These are phyloP conservation scores for Mycogone perniciosa DNA, from an alignment of 2,329 filamentous ascomycete species.

Conservation along the genomic window DNA sequence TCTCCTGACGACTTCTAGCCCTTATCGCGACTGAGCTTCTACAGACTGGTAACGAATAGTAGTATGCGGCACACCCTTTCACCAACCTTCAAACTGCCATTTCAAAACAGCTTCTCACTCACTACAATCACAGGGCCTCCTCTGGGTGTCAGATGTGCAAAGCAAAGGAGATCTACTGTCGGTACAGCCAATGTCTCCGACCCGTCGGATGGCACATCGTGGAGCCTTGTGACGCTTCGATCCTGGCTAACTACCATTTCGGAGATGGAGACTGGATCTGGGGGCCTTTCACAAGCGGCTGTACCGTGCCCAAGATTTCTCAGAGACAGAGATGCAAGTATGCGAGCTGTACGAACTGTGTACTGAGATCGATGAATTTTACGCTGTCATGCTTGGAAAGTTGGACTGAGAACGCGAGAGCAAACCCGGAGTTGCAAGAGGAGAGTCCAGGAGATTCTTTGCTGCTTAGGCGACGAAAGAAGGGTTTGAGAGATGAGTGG, in stretches of 20 bases:
- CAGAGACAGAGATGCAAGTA: slow-evolving; percentile 4
- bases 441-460: not conserved
- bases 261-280: slow-evolving; percentile 1
- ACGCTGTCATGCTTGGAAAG: not conserved
- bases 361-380: not conserved
- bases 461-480: slow-evolving; percentile 6
- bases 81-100: not conserved
- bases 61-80: not conserved
- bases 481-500: not conserved
- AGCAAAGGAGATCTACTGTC: slow-evolving; percentile 10
- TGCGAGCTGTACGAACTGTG: not conserved
- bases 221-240: slow-evolving; percentile 4
- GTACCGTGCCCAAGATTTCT: slow-evolving; percentile 2
- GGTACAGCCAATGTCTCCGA: slow-evolving; percentile 1
- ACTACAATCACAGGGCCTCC: not conserved
- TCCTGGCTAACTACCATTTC: not conserved
- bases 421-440: not conserved
- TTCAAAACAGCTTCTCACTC: not conserved
- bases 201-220: slow-evolving; percentile 10
- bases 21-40: too few species aligned
- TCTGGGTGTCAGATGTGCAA: slow-evolving; percentile 5
- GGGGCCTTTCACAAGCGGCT: slow-evolving; percentile 1
- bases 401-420: not conserved
- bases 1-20: too few species aligned
- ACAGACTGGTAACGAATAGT: too few species aligned